A percentile compares a stretch with the other conserved stretches of the same genome.
Evolutionary conservation across 345 rosid species (phyloP).

Genomic region (Dovyalis caffra): DNA sequence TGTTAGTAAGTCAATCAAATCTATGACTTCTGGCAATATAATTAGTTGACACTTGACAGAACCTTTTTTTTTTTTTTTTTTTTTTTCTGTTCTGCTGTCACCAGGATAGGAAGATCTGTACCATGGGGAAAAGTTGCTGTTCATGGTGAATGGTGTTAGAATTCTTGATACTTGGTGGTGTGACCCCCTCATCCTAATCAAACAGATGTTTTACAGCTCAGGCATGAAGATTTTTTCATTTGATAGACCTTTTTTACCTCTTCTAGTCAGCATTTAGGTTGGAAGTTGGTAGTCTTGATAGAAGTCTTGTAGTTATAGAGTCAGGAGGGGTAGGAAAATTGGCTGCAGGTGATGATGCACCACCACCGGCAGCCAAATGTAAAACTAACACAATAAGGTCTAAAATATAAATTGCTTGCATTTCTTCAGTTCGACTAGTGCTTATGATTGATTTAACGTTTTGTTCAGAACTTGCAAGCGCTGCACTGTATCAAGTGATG

Average conservation of each 20-base stretch:
- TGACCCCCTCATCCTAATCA: neutral
- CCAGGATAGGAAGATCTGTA: constrained; percentile 6
- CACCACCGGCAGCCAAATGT: constrained; percentile 1
- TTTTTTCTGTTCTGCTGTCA: neutral
- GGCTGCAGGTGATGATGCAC: neutral
- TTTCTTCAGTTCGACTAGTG: neutral
- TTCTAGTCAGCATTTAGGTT: neutral
- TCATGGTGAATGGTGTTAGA: neutral
- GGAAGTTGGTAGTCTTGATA: neutral
- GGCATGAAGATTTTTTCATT: neutral
- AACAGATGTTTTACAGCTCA: neutral
- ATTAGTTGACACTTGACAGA: neutral
- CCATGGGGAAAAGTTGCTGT: neutral
- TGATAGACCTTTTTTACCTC: neutral
- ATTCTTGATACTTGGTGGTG: neutral
- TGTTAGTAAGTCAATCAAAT: neutral
- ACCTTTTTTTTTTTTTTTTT: no score
- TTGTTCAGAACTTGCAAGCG: neutral
- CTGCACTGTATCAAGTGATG: no score
- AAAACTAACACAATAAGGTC: constrained; percentile 7
- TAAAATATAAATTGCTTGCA: neutral
- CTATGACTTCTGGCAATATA: neutral
- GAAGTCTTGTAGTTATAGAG: neutral
- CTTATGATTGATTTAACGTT: neutral
- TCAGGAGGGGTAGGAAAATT: neutral